These are phyloP conservation scores for Lecanicillium sp. DNA, from an alignment of 2,329 filamentous ascomycete genomes.

Conservation along the genomic window DNA sequence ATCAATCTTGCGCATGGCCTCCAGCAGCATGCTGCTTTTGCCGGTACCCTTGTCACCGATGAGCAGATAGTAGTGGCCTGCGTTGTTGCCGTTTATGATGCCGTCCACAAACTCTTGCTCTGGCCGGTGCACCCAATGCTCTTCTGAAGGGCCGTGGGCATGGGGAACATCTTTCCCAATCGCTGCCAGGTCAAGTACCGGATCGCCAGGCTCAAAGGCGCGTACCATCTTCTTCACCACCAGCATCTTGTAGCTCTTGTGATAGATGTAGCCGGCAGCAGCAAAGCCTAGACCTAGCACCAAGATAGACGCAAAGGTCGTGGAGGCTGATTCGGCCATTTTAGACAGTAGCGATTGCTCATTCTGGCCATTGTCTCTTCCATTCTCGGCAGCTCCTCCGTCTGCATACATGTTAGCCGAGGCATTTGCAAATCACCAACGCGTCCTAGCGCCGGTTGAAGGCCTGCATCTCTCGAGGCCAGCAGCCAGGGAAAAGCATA, in stretches of 20 bases:
- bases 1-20: slow-evolving; percentile 88
- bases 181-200: slow-evolving; percentile 74
- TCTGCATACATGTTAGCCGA: not conserved
- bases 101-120: slow-evolving; percentile 75
- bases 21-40: slow-evolving; percentile 91
- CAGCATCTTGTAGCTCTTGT: slow-evolving; percentile 79
- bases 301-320: slow-evolving; percentile 66
- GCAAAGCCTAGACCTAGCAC: slow-evolving; percentile 60
- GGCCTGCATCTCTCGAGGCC: no score
- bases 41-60: slow-evolving; percentile 95
- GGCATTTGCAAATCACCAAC: no score
- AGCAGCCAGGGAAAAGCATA: no score
- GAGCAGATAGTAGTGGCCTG: slow-evolving; percentile 83
- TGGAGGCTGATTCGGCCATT: slow-evolving; percentile 67
- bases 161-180: slow-evolving; percentile 48
- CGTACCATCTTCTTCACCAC: slow-evolving; percentile 89
- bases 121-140: slow-evolving; percentile 68
- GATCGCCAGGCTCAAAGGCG: slow-evolving; percentile 88
- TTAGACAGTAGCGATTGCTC: slow-evolving; percentile 41
- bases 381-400: not conserved
- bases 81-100: slow-evolving; percentile 67
- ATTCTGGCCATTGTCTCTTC: slow-evolving; percentile 2
- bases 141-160: slow-evolving; percentile 28
- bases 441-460: no score
- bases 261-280: slow-evolving; percentile 67